phyloP scores from a whole-genome alignment of 306 rosid species.

The Acmispon strigosus region DNA sequence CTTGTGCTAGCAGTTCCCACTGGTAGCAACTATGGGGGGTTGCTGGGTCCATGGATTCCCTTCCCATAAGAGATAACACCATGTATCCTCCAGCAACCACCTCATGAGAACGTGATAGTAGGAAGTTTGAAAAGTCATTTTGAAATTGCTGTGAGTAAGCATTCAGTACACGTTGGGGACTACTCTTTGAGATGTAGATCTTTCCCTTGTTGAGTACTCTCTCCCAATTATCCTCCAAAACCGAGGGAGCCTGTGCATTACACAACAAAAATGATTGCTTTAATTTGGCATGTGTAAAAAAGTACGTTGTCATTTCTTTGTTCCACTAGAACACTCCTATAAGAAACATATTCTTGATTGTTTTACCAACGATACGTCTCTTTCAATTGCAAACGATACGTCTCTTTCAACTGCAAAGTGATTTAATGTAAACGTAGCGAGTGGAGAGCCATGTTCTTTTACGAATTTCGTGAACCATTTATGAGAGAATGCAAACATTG shows the following conservation, averaged over 20 bases:
- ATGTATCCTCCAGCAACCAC: conserved; percentile 46
- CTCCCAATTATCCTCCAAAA: conserved; percentile 9
- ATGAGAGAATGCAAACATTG: too few species aligned
- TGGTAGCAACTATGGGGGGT: conserved; percentile 38
- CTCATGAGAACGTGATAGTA: conserved; percentile 51
- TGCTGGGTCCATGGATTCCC: conserved; percentile 51
- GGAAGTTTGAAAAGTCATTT: conserved; percentile 41
- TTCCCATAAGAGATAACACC: conserved; percentile 60
- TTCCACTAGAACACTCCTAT: too few species aligned
- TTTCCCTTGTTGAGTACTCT: conserved; percentile 49
- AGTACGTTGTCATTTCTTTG: too few species aligned
- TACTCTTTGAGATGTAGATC: conserved; percentile 59
- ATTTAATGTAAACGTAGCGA: too few species aligned
- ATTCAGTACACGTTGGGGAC: conserved; percentile 45
- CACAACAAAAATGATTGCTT: too few species aligned
- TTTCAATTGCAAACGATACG: too few species aligned
- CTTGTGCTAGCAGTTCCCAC: conserved; percentile 61
- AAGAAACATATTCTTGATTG: too few species aligned
- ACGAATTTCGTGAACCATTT: too few species aligned
- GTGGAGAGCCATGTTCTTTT: too few species aligned
- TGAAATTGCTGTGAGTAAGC: conserved; percentile 54
- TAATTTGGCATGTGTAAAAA: too few species aligned
- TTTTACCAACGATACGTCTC: too few species aligned
- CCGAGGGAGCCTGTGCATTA: conserved; percentile 34
- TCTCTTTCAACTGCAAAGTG: too few species aligned